These are phyloP conservation scores for Meira miltonrushii DNA, from an alignment of 1,284 basidiomycete genomes.

Conservation along the genomic window DNA sequence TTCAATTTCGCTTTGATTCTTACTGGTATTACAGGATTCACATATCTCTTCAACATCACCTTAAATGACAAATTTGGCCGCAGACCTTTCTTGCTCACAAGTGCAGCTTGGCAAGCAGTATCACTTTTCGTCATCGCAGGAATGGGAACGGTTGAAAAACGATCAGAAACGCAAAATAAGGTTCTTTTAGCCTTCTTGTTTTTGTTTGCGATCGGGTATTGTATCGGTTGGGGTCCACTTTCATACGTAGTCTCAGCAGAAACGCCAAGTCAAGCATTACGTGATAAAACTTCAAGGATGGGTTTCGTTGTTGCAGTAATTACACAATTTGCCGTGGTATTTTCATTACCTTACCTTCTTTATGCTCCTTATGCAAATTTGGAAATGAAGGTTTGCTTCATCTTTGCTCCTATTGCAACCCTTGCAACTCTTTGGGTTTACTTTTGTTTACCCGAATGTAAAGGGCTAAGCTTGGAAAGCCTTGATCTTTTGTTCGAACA, in stretches of 20 bases:
- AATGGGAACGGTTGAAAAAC: conserved; percentile 35
- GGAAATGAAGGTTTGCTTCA: conserved; percentile 54
- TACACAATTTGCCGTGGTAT: conserved; percentile 52
- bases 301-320: conserved; percentile 53
- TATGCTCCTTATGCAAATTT: conserved; percentile 50
- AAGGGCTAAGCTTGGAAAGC: too few species aligned
- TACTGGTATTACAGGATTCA: conserved; percentile 53
- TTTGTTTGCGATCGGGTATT: conserved; percentile 55
- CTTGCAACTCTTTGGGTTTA: too few species aligned
- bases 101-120: conserved; percentile 54
- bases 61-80: conserved; percentile 56
- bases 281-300: conserved; percentile 55
- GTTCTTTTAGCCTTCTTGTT: conserved; percentile 56
- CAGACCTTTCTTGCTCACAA: conserved; percentile 54
- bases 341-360: conserved; percentile 40
- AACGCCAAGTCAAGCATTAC: conserved; percentile 53
- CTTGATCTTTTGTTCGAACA: too few species aligned
- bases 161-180: conserved; percentile 38
- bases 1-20: conserved; percentile 55
- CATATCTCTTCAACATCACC: conserved; percentile 53
- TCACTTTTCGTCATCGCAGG: conserved; percentile 53
- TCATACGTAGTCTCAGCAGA: conserved; percentile 54
- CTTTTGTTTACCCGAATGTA: too few species aligned
- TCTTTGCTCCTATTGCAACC: conserved; percentile 35
- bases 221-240: conserved; percentile 56